These are phyloP conservation scores for Cinnamomum chago DNA, from an alignment of 164 flowering plant species.

Conservation along the genomic window DNA sequence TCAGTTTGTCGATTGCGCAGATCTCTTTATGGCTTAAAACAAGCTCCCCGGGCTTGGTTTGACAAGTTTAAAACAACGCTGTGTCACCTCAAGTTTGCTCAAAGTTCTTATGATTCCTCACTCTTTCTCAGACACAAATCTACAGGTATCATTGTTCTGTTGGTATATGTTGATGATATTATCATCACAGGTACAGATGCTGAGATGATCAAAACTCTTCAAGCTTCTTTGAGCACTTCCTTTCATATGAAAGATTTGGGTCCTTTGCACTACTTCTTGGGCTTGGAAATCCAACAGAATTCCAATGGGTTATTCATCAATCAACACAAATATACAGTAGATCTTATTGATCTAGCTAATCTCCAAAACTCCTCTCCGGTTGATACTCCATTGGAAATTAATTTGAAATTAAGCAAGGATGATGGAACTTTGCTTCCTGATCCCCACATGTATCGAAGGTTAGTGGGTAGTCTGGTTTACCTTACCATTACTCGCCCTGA, in stretches of 20 bases:
- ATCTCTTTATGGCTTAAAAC: not conserved
- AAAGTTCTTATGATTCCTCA: not conserved
- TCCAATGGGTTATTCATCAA: not conserved
- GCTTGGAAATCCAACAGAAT: not conserved
- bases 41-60: not conserved
- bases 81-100: not conserved
- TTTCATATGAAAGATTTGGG: not conserved
- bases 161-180: constrained; percentile 2
- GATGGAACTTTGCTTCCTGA: not conserved
- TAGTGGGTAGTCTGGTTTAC: not conserved
- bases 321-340: not conserved
- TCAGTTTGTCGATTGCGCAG: not conserved
- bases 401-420: not conserved
- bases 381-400: constrained; percentile 1
- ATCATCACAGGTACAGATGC: not conserved
- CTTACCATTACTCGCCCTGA: not conserved
- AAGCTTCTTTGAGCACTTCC: not conserved
- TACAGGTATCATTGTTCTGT: not conserved
- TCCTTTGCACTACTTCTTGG: not conserved
- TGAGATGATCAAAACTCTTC: not conserved
- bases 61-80: not conserved
- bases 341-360: not conserved
- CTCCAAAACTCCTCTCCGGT: not conserved
- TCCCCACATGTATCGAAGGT: not conserved
- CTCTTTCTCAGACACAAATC: not conserved